Evolutionary conservation across 1,139 yeast species (phyloP), one percentile per base, ranked within the genome.

Genomic region (Lodderomyces metapsilosis): DNA sequence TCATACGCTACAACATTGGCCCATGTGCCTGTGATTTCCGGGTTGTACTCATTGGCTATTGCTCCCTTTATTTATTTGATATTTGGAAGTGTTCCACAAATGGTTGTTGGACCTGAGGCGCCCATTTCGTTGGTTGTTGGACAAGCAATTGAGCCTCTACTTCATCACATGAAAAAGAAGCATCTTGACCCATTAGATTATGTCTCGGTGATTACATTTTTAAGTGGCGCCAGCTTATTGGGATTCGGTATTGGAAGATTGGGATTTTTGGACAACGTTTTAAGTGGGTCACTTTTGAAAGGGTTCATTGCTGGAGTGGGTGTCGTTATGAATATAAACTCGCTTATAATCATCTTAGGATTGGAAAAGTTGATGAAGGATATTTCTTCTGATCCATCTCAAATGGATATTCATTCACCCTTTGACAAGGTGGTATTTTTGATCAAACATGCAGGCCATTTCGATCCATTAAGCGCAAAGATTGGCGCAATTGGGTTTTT

Each of bases 31-130:
- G 88, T 96, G 0, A 66, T 85, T 2, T 84, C 89, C 46, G 98
- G 98, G 0, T 71, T 92, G 9, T 77, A 82, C 50, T 91, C 95
- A 0, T 69, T 91, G 42, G 91, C 89, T 0, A 67, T 91, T 3
- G 83, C 96, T 1, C 98, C 98, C 0, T 66, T 91, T 38, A 73
- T 92, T 3, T 92, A 92, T 58, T 74, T 88, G 40, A 51, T 91
- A 1, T 76, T 91, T 56, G 98, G 98, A 0, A 83, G 96, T 18
- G 96, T 89, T 1, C 98, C 98, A 0, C 95, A 86, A 56, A 87
- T 92, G 96, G 85, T 91, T 42, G 95, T 91, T 6, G 98, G 98
- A 0, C 98, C 98, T 0, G 98, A 92, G 57, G 94, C 92, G 7
- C 96, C 98, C 1, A 85, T 91, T 22, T 86, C 95, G 1, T 71